Evolutionary conservation across 2,329 filamentous ascomycete species (phyloP), one percentile per base, ranked within the genome.

Genomic region (Camillea tinctor): DNA sequence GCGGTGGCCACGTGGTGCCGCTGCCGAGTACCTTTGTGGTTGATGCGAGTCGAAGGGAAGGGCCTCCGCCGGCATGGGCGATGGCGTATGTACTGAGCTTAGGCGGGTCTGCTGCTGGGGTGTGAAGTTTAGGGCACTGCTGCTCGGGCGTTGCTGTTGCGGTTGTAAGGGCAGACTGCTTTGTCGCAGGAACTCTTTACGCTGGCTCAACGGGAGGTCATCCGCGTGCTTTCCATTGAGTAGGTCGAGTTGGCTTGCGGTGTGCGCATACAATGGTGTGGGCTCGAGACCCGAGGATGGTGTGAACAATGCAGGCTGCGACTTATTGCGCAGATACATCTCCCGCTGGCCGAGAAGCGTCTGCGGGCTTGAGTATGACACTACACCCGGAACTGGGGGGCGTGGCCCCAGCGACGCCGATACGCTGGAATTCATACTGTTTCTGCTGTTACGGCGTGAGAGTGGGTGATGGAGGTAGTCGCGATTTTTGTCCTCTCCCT

Each of bases 141-240:
- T 61, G 17, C 59, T 52, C 11, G 68, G 55, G 11, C 26, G 48
- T 19, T 17, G 20, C 19, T n/a, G 52, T 22, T 8, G 53, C n/a
- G 21, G 44, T 51, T n/a, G 44, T 13, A 50, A 55, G 49, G 76
- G 72, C 53, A 78, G 63, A 67, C 79, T 82, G 63, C 72, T 80
- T 50, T 84, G 81, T 30, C 84, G 84, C 58, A 90, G 85, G 24
- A 90, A 73, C 52, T 84, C 77, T 58, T 82, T 83, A 50, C 90
- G 87, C 67, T 90, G 85, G 50, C 86, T 89, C 19, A 95, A 80
- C 0, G 91, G 88, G 65, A 94, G 80, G 58, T 93, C 85, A 61
- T 93, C 91, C 1, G 81, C 78, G 64, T 44, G 36, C 11, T 44
- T 15, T 4, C 36, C 6, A 15, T n/a, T n/a, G 6, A 0, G 70